Evolutionary conservation across 1,284 basidiomycete genomes (phyloP), one percentile per base, ranked within the genome.

Genomic region (Cryptococcus sp.): DNA sequence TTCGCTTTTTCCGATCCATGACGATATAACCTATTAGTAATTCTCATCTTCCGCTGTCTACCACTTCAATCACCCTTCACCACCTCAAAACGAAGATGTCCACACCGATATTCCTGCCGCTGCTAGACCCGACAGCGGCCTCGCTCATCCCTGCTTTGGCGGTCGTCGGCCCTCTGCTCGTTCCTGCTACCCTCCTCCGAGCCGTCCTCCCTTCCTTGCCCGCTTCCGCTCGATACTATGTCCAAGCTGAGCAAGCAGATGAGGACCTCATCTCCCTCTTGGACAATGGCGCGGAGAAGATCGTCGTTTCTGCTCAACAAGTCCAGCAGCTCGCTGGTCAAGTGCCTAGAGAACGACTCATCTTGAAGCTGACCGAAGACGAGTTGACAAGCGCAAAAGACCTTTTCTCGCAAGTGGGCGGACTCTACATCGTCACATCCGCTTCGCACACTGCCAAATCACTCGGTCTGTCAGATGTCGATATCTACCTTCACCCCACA

Each of bases 161-260:
- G 47, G 85, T 91, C 22, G 83, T 94, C 54, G 88, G 88, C 0
- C 90, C 93, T 13, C 73, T 93, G 60, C 82, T 93, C 53, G 70
- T 86, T 50, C 81, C 80, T n/a, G 72, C 66, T 38, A 68, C 58
- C 55, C 74, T 69, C 20, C 65, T 69, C 41, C 53, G 55, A 46
- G 59, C 60, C 63, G 64, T 69, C 78, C 67, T 73, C 76, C 50
- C 70, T 4, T 58, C 61, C 51, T 73, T 66, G 50, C 76, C 63
- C 17, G 57, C 60, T 48, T 68, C 62, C 10, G 76, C 72, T 11
- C 68, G 70, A 11, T 82, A 82, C 70, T 85, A 83, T 65, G 76
- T 92, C 50, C 82, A 89, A 53, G 80, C 88, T 55, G 85, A 88
- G 58, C 77, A 83, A 54, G 65, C 79, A 39, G 76, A 84, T 22